Base-by-base conservation (phyloP, 2,329 filamentous ascomycete species). In the Dactylonectria macrodidyma region DNA sequence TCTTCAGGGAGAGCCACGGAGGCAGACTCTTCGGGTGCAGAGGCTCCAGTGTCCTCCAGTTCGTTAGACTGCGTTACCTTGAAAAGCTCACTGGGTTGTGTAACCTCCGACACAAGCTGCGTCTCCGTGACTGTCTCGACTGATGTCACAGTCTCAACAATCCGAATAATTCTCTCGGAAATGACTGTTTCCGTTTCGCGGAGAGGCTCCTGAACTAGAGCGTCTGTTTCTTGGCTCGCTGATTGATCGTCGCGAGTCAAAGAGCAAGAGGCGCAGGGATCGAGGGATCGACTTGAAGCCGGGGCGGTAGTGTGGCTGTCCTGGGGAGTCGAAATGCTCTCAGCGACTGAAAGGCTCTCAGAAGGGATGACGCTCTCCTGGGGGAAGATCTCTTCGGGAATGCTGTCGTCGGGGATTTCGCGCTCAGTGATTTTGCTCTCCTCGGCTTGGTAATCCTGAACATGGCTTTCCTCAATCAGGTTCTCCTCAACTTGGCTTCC, bases 111-210 rank as follows among this genome's bases (percentile, higher is more conserved):
- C 7, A 73, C 57, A 1, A 76, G 82, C 66, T 82, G 78, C 10
- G 76, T 77, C 44, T 74, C 74, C 8, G 76, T 77, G 30, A 76
- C 60, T 12, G 77, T 80, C 68, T 80, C 76, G 26, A 79, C 76
- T 59, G 78, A 73, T 1, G 78, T 82, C 2, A 79, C 75, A 7
- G 81, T 84, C 68, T 82, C 78, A 10, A 82, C 73, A 6, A 83
- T 71, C 2, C 75, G 76, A 11, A 82, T 75, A 0, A 77, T 70
- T 30, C 71, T 67, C 54, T 78, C 70, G 22, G 72, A 72, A 26
- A 73, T 62, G 5, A 73, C 64, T 0, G 68, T 68, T 59, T 74
- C 69, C 5, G 38, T 70, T 61, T 80, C 76, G 8, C 76, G 76
- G 3, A 60, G 57, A 9, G 46, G 48, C 36, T 70, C 61, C 11